Evolutionary conservation across 192 early-diverging fungal genomes (phyloP).

Genomic region (Gigaspora rosea): DNA sequence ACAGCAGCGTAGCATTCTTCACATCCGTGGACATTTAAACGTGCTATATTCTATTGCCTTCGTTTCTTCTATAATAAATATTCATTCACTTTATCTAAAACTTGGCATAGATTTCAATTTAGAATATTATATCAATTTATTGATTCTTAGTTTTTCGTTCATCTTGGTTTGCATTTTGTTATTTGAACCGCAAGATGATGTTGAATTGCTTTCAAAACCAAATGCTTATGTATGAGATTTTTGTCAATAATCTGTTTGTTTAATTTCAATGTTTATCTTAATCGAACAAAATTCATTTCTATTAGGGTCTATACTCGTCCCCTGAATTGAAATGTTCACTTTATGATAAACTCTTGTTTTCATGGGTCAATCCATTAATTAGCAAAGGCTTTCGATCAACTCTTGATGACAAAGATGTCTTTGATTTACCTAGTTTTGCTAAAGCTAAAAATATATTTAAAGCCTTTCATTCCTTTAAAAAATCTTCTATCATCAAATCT

Average conservation of each 20-base stretch:
- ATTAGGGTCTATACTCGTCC: conserved; percentile 23
- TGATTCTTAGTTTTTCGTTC: neutral
- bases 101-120: neutral
- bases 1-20: neutral
- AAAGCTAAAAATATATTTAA: conserved; percentile 43
- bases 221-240: conserved; percentile 4
- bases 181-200: conserved; percentile 15
- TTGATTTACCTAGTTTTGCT: neutral
- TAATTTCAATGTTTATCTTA: neutral
- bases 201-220: conserved; percentile 5
- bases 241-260: neutral
- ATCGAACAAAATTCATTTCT: neutral
- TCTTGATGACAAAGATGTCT: conserved; percentile 14
- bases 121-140: neutral
- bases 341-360: conserved; percentile 34
- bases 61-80: neutral
- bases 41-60: conserved; percentile 19
- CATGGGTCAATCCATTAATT: conserved; percentile 42
- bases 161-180: conserved; percentile 8
- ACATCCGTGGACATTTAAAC: conserved; percentile 5
- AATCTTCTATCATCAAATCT: conserved; percentile 38
- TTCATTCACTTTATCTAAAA: conserved; percentile 18
- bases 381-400: conserved; percentile 25
- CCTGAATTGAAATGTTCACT: conserved; percentile 33
- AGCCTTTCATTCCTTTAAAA: conserved; percentile 35